Conservation (phyloP, 1,284 basidiomycete species). For the Fomitopsis schrenkii region DNA sequence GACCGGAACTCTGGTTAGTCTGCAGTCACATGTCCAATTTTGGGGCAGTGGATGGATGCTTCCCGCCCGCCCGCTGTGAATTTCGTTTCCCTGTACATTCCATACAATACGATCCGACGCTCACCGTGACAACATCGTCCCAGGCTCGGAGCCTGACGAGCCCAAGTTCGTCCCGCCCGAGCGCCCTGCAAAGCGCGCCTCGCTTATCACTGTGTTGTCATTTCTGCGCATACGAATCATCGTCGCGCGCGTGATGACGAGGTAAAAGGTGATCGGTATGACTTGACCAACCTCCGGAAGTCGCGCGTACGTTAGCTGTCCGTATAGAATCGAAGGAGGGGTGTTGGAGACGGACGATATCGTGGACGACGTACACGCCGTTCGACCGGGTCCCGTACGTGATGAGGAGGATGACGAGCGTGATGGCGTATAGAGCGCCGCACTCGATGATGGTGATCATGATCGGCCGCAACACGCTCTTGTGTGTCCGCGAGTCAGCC, state of each 20-base stretch:
- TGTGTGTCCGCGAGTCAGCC: slow-evolving; percentile 13
- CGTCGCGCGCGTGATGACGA: slow-evolving; percentile 23
- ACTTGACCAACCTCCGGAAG: slow-evolving; percentile 21
- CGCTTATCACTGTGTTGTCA: not conserved
- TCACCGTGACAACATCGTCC: no score
- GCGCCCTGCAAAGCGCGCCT: not conserved
- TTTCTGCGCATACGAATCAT: not conserved
- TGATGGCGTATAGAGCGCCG: slow-evolving; percentile 28
- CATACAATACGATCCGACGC: no score
- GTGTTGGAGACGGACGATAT: slow-evolving; percentile 20
- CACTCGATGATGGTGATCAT: slow-evolving; percentile 30
- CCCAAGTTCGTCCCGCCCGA: not conserved
- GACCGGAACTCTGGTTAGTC: no score
- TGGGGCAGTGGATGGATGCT: no score
- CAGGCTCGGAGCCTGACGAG: no score
- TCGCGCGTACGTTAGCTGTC: not conserved
- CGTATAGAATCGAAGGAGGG: not conserved
- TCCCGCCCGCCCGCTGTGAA: no score
- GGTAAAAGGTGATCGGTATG: slow-evolving; percentile 29
- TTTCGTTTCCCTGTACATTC: no score
- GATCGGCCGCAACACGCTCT: slow-evolving; percentile 20
- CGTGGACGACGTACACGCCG: slow-evolving; percentile 31
- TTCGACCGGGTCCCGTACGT: slow-evolving; percentile 27
- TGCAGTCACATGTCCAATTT: no score
- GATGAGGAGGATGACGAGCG: slow-evolving; percentile 29